These are phyloP conservation scores for Vararia minispora DNA, from an alignment of 768 basidiomycete genomes.

Conservation along the genomic window DNA sequence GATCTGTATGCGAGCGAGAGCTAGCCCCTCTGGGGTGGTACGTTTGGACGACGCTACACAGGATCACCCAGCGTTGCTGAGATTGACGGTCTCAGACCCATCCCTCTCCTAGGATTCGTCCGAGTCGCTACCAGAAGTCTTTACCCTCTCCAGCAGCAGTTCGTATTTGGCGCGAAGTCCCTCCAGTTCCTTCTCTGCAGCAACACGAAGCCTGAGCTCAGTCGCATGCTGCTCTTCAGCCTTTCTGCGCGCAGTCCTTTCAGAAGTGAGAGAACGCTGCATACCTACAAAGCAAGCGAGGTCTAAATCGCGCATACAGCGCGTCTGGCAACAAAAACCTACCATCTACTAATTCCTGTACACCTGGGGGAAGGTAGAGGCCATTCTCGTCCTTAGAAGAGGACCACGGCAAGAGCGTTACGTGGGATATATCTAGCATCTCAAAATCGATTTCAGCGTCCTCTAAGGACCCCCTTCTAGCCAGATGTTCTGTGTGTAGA, in stretches of 20 bases:
- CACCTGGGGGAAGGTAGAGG: conserved; percentile 25
- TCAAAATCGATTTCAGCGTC: conserved; percentile 17
- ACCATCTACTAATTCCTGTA: conserved; percentile 26
- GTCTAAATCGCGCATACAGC: neutral
- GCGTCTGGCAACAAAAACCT: conserved; percentile 6
- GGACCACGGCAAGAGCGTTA: conserved; percentile 24
- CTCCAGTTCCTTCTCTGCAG: conserved; percentile 19
- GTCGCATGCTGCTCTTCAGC: conserved; percentile 22
- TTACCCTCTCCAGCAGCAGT: conserved; percentile 9
- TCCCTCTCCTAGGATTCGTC: too few relatives aligned
- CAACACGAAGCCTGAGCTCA: conserved; percentile 22
- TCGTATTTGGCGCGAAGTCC: conserved; percentile 12
- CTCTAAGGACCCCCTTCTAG: neutral
- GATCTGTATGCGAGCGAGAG: too few relatives aligned
- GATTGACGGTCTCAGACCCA: too few relatives aligned
- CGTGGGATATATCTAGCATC: conserved; percentile 24
- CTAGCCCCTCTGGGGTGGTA: too few relatives aligned
- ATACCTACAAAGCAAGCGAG: conserved; percentile 16
- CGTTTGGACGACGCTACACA: too few relatives aligned
- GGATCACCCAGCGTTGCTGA: too few relatives aligned
- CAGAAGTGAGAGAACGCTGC: conserved; percentile 22
- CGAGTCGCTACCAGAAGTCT: conserved; percentile 4
- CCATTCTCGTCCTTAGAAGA: neutral
- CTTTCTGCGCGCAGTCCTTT: conserved; percentile 22
- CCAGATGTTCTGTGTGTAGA: neutral